phyloP scores from a whole-genome alignment of 345 rosid genomes.

The Ceriops decandra region DNA sequence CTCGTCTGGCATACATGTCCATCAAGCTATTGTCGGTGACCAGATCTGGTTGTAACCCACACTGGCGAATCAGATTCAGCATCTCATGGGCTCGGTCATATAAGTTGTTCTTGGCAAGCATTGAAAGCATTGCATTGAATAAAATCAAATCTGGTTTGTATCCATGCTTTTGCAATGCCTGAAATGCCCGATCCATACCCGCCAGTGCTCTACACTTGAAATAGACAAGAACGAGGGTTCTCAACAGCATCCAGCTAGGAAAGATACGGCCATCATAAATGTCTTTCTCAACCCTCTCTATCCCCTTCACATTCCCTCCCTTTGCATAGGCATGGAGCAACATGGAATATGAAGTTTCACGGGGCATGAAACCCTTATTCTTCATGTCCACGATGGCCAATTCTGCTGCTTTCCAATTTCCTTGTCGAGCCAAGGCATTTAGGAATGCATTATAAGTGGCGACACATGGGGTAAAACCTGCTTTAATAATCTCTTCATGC shows the following conservation, averaged over 20 bases:
- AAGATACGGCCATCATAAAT: constrained; percentile 60
- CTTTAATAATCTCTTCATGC: constrained; percentile 68
- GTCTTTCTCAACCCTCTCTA: constrained; percentile 60
- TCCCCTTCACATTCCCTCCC: constrained; percentile 62
- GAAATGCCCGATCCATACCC: constrained; percentile 71
- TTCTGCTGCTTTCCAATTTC: constrained; percentile 79
- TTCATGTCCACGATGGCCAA: constrained; percentile 67
- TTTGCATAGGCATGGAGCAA: constrained; percentile 77
- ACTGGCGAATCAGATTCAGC: constrained; percentile 45
- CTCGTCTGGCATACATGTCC: constrained; percentile 81
- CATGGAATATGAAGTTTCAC: constrained; percentile 67
- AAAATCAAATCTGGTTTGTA: constrained; percentile 81
- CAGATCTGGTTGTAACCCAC: constrained; percentile 71
- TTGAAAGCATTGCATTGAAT: constrained; percentile 72
- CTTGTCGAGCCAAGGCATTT: constrained; percentile 75
- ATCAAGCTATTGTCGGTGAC: constrained; percentile 83
- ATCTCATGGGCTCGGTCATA: constrained; percentile 52
- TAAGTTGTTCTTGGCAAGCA: constrained; percentile 65
- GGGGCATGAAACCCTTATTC: constrained; percentile 71
- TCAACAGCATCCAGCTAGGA: constrained; percentile 91
- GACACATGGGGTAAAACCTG: constrained; percentile 72
- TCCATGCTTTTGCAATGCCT: constrained; percentile 49
- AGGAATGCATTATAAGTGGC: constrained; percentile 82
- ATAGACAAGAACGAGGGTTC: constrained; percentile 68
- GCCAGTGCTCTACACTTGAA: constrained; percentile 59